phyloP scores from a whole-genome alignment of 202 grass and related monocot species.

The Cymbopogon flexuosus region DNA sequence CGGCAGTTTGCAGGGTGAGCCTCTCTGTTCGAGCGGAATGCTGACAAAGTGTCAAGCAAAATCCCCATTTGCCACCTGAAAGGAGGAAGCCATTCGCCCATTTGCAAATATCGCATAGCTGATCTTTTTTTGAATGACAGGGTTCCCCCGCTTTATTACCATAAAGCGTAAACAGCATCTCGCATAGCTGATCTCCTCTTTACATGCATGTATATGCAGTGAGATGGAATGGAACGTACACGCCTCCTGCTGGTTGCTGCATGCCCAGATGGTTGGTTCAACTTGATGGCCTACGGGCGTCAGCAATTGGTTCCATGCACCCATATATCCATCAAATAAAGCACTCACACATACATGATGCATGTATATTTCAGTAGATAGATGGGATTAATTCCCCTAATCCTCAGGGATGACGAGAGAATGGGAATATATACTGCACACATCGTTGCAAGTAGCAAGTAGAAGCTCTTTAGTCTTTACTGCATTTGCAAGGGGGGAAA shows the following conservation, averaged over 20 bases:
- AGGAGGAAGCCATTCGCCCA: conserved; percentile 16
- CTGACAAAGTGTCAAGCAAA: conserved; percentile 4
- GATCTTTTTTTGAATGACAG: too few species aligned
- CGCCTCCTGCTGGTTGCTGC: background rate
- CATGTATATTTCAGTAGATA: background rate
- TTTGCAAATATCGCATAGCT: background rate
- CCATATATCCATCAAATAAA: background rate
- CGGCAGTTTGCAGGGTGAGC: background rate
- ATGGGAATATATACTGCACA: conserved; percentile 27
- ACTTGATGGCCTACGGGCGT: background rate
- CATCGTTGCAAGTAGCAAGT: background rate
- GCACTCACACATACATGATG: background rate
- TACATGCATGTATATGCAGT: background rate
- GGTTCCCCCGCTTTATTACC: too few species aligned
- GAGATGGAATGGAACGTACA: conserved; percentile 1
- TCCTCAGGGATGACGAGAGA: conserved; percentile 21
- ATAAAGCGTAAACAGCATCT: too few species aligned
- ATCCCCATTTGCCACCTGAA: conserved; percentile 32
- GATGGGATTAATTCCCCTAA: conserved; percentile 38
- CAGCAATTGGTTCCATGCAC: conserved; percentile 19
- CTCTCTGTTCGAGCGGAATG: background rate
- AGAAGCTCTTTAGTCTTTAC: conserved; percentile 1
- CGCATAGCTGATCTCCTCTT: background rate
- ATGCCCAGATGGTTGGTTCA: conserved; percentile 2
- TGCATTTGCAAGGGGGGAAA: background rate